Evolutionary conservation across 2,329 filamentous ascomycete species (phyloP).

Genomic region (Furcasterigmium furcatum): DNA sequence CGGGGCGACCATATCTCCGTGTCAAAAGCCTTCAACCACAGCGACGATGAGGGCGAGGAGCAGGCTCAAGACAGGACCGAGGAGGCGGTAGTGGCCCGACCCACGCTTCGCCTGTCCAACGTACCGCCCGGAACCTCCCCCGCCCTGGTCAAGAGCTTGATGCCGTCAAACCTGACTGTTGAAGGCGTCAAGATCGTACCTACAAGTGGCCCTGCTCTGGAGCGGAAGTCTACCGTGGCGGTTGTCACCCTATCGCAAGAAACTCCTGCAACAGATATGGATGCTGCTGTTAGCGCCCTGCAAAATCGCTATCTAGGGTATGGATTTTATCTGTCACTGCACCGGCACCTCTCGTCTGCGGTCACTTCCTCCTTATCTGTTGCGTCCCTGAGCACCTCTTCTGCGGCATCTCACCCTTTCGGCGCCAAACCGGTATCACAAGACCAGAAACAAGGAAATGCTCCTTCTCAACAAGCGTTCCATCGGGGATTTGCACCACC

Average conservation of each 20-base stretch:
- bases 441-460: slow-evolving; percentile 25
- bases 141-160: slow-evolving; percentile 55
- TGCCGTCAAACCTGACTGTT: slow-evolving; percentile 59
- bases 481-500: slow-evolving; percentile 73
- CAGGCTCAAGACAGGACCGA: slow-evolving; percentile 44
- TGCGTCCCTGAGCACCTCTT: slow-evolving; percentile 36
- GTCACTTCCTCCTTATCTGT: slow-evolving; percentile 40
- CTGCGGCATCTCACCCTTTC: slow-evolving; percentile 62
- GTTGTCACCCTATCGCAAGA: slow-evolving; percentile 80
- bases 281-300: slow-evolving; percentile 71
- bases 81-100: slow-evolving; percentile 58
- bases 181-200: slow-evolving; percentile 72
- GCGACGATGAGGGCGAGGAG: slow-evolving; percentile 51
- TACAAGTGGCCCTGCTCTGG: slow-evolving; percentile 47
- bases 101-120: slow-evolving; percentile 58
- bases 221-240: slow-evolving; percentile 71
- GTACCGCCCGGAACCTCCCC: slow-evolving; percentile 59
- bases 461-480: slow-evolving; percentile 39
- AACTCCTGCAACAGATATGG: slow-evolving; percentile 79
- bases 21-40: slow-evolving; percentile 71
- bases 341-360: slow-evolving; percentile 79
- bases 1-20: slow-evolving; percentile 51
- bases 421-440: slow-evolving; percentile 67
- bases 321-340: slow-evolving; percentile 77
- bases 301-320: slow-evolving; percentile 84